Evolutionary conservation across 345 rosid species (phyloP), one percentile per base, ranked within the genome.

Genomic region (Erodium maritimum): DNA sequence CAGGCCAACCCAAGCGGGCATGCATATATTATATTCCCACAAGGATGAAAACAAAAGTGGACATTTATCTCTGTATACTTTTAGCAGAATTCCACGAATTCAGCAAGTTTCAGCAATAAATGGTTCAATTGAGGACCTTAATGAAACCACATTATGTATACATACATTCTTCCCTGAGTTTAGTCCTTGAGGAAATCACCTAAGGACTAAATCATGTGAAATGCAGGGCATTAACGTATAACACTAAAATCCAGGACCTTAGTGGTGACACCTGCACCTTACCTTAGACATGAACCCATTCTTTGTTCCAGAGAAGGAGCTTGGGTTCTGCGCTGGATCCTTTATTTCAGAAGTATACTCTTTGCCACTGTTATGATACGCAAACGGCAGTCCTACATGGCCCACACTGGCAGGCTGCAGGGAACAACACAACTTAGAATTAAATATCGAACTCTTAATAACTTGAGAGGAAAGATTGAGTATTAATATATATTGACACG

Each of bases 251-350:
- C 66, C n/a, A n/a, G n/a, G n/a, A n/a, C n/a, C n/a, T n/a, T n/a
- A n/a, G n/a, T n/a, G n/a, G n/a, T n/a, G n/a, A n/a, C n/a, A n/a
- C n/a, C n/a, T n/a, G 52, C 54, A 57, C 53, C 68, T 33, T 61
- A 82, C 91, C 88, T 73, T 82, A 55, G 62, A 77, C 16, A 68
- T 58, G 62, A 77, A 73, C 52, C 71, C 71, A 64, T 74, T 82
- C 63, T 62, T 73, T 19, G 61, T 20, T 51, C 74, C 74, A 54
- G 80, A 60, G 17, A 67, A 67, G 6, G 83, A 80, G 54, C 62
- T 34, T 33, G 85, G 80, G 70, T 78, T 75, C 66, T 67, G 70
- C 59, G 59, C 59, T 8, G 67, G 74, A 77, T 80, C 83, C 61
- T 73, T 77, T 57, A 64, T 59, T 46, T 76, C 86, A 34, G 67